Evolutionary conservation across 306 rosid genomes (phyloP).

Genomic region (Chamaecrista fasciculata): DNA sequence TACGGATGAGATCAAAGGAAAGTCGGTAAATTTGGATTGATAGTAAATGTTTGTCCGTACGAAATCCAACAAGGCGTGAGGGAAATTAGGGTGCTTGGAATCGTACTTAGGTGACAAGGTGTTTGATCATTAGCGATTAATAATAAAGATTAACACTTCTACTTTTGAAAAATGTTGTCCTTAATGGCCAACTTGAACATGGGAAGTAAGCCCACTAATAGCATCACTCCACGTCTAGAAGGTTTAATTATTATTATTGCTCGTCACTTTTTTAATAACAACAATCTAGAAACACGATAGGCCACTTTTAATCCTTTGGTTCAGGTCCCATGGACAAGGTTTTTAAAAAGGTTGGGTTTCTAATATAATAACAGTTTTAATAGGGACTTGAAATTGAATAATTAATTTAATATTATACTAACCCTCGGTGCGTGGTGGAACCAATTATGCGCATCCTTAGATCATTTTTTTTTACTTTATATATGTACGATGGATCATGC

Average conservation of each 20-base stretch:
- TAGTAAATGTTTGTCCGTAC: conserved; percentile 43
- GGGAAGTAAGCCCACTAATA: conserved; percentile 29
- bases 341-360: conserved; percentile 39
- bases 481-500: conserved; percentile 26
- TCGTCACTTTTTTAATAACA: conserved; percentile 35
- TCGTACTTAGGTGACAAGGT: conserved; percentile 51
- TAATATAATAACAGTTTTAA: conserved; percentile 26
- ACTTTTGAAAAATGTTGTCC: conserved; percentile 38
- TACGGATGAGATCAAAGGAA: background rate
- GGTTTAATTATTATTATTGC: conserved; percentile 23
- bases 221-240: conserved; percentile 23
- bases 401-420: too few relatives aligned
- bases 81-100: conserved; percentile 37
- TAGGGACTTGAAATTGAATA: conserved; percentile 22
- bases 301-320: conserved; percentile 39
- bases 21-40: background rate
- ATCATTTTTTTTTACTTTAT: conserved; percentile 24
- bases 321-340: conserved; percentile 79
- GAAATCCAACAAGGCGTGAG: conserved; percentile 43
- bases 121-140: conserved; percentile 33
- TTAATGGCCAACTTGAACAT: conserved; percentile 46
- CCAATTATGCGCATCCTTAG: conserved; percentile 52
- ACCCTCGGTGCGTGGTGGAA: conserved; percentile 34
- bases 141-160: background rate
- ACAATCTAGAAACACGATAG: conserved; percentile 56